Conservation (phyloP, 495 filamentous ascomycete genomes). For the Gamarada debralockiae region DNA sequence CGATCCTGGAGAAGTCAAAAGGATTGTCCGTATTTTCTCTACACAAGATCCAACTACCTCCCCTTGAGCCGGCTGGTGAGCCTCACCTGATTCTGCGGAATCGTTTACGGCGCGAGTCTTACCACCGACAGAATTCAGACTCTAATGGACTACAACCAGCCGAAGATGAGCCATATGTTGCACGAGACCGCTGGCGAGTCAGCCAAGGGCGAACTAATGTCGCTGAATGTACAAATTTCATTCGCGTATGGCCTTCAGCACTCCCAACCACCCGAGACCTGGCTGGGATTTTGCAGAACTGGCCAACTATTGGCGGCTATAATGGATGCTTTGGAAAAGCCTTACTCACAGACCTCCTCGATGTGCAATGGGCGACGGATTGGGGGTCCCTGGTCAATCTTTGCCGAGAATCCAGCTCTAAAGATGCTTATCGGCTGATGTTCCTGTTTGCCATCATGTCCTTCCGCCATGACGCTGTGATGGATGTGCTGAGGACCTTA, state of each 20-base stretch:
- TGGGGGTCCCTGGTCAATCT: conserved; percentile 42
- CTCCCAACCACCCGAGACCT: conserved; percentile 28
- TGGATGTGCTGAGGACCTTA: conserved; percentile 33
- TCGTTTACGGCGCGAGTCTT: background rate
- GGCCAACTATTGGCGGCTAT: conserved; percentile 39
- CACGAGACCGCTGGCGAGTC: background rate
- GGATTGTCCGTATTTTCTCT: conserved; percentile 10
- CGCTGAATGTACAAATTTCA: conserved; percentile 26
- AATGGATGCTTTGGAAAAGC: conserved; percentile 23
- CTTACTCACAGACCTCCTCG: conserved; percentile 30
- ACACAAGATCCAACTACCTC: conserved; percentile 12
- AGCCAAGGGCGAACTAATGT: conserved; percentile 2
- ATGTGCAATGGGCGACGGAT: conserved; percentile 28
- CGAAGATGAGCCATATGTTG: background rate
- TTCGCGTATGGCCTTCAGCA: conserved; percentile 26
- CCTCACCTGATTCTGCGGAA: conserved; percentile 7
- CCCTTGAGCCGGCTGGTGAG: background rate
- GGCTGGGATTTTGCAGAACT: conserved; percentile 28
- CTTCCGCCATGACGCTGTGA: conserved; percentile 31
- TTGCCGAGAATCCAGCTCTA: conserved; percentile 13
- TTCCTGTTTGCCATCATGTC: conserved; percentile 39
- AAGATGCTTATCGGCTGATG: conserved; percentile 35
- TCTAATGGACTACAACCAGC: background rate
- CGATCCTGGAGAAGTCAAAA: conserved; percentile 38
- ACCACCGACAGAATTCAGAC: background rate